phyloP scores from a whole-genome alignment of 2,329 filamentous ascomycete genomes.

The Exserohilum rostratum region DNA sequence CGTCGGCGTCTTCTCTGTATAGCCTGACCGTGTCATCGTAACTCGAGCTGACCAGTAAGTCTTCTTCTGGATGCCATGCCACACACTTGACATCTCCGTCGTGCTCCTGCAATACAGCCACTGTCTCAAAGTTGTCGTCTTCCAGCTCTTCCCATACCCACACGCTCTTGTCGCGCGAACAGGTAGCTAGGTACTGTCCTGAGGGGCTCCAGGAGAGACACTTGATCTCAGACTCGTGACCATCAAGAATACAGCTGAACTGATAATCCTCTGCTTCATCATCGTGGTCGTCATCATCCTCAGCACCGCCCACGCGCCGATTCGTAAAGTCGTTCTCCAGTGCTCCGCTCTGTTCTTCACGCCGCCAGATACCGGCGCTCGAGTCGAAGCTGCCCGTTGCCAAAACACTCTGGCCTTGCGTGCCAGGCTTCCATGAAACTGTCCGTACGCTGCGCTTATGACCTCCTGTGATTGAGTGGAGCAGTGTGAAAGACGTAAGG shows the following conservation, averaged over 20 bases:
- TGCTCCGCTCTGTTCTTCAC: constrained; percentile 72
- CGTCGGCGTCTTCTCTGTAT: constrained; percentile 89
- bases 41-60: constrained; percentile 85
- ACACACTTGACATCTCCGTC: constrained; percentile 95
- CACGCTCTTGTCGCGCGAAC: constrained; percentile 88
- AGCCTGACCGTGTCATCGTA: constrained; percentile 92
- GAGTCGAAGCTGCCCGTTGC: constrained; percentile 95
- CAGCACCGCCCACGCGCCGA: constrained; percentile 30
- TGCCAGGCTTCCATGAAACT: constrained; percentile 82
- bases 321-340: constrained; percentile 35
- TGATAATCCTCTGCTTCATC: constrained; percentile 84
- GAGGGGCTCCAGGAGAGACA: constrained; percentile 74
- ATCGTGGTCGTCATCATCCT: constrained; percentile 53
- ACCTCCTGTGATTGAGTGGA: constrained; percentile 81
- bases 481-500: constrained; percentile 76
- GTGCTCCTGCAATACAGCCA: constrained; percentile 93
- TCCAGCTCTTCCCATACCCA: constrained; percentile 99
- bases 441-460: constrained; percentile 90
- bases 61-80: constrained; percentile 80
- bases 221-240: constrained; percentile 94
- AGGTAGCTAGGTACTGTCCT: constrained; percentile 83
- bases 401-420: constrained; percentile 68
- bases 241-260: constrained; percentile 89
- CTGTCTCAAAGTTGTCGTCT: constrained; percentile 95
- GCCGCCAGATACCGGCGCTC: constrained; percentile 71